Base-by-base conservation (phyloP, 2,329 filamentous ascomycete species). In the Pseudomassariella vexata region DNA sequence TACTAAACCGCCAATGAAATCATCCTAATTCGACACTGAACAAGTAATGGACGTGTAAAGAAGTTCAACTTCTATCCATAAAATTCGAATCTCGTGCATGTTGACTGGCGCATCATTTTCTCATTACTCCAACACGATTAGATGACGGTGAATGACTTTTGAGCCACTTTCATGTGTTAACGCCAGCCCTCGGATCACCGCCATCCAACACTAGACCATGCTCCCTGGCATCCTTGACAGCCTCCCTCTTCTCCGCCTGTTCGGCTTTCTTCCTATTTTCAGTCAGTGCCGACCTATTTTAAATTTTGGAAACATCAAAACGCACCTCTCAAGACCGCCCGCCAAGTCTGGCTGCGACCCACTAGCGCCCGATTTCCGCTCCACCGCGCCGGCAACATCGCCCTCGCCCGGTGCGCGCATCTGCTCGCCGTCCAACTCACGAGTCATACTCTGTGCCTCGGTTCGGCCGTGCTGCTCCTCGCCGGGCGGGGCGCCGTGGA, bases 281-380 rank as follows among this genome's bases (percentile, higher is more conserved):
- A 5, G 12, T 43, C 19, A 46, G 37, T 23, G 22, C n/a, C n/a
- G n/a, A n/a, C n/a, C n/a, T n/a, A n/a, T n/a, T n/a, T n/a, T n/a
- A n/a, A n/a, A n/a, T n/a, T n/a, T n/a, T n/a, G n/a, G n/a, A n/a
- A n/a, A n/a, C n/a, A n/a, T 19, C 6, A 17, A 20, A 22, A 41
- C 52, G 5, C 39, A 56, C 52, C 53, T 42, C 12, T 55, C 52
- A 23, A 56, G 38, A 28, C 52, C 49, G n/a, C 44, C 39, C 9
- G 44, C 47, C 11, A 56, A 28, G 38, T 56, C 52, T n/a, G 48
- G 50, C 39, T 54, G 39, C 4, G 34, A 28, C 6, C 52, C 49
- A 8, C 28, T 37, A 3, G 50, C 53, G 2, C 53, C 52, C 1
- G 49, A 35, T 34, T 52, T 55, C 3, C 37, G 28, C 15, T 40